A percentile compares a stretch with the other conserved stretches of the same genome.
phyloP scores from a whole-genome alignment of 495 filamentous ascomycete genomes.

The Jackrogersella minutella region DNA sequence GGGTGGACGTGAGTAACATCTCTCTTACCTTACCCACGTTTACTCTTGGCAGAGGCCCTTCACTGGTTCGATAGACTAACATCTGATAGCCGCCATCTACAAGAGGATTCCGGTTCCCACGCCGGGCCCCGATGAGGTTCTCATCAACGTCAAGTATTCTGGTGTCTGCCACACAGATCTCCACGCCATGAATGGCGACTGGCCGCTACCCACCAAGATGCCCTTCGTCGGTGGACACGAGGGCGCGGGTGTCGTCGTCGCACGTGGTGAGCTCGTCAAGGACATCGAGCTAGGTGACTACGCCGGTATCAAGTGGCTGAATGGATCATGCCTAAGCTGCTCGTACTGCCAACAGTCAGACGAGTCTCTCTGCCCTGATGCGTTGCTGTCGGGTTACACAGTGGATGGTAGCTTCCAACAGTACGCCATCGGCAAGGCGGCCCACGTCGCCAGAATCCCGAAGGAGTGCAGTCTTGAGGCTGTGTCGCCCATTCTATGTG shows the following conservation, averaged over 20 bases:
- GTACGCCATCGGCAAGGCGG: constrained; percentile 86
- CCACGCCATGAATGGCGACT: constrained; percentile 87
- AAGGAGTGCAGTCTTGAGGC: constrained; percentile 78
- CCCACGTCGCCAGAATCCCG: constrained; percentile 80
- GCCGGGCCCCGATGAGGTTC: constrained; percentile 86
- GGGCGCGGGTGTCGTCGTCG: constrained; percentile 86
- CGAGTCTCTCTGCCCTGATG: constrained; percentile 77
- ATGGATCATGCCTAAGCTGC: constrained; percentile 80
- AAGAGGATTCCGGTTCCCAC: constrained; percentile 82
- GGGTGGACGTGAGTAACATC: constrained; percentile 64
- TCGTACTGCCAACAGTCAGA: constrained; percentile 70
- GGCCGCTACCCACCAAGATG: constrained; percentile 80
- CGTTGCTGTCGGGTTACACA: constrained; percentile 84
- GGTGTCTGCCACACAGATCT: constrained; percentile 94
- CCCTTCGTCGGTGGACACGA: constrained; percentile 96
- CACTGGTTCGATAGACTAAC: constrained; percentile 19
- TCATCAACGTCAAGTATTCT: constrained; percentile 90
- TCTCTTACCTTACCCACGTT: not conserved
- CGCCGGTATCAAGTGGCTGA: constrained; percentile 91
- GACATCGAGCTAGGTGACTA: constrained; percentile 81
- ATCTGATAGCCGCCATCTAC: constrained; percentile 65
- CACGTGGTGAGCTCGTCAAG: constrained; percentile 73
- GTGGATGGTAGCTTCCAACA: constrained; percentile 94
- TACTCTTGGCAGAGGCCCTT: not conserved
- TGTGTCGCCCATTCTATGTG: constrained; percentile 82